Base-by-base conservation (phyloP, 257 asterid genomes). In the Cynanchum wilfordii region DNA sequence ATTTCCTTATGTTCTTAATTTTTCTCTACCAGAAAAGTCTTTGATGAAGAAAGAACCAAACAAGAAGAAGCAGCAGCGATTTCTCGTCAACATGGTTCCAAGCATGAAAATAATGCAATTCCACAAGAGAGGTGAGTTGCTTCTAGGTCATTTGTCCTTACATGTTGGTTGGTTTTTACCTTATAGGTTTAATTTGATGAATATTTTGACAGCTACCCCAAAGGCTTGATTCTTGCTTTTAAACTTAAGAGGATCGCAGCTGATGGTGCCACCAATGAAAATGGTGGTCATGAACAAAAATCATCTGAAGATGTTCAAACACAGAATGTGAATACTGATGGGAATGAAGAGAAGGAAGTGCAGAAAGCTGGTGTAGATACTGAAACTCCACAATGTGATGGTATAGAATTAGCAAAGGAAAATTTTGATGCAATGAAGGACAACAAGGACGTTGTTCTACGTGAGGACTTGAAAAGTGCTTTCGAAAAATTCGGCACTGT, bases 151-250 rank as follows among this genome's bases (percentile, higher is more conserved):
- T 19, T 69, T 17, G 24, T 73, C 30, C 64, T 69, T 70, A 29
- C 12, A 1, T 57, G 52, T 52, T 75, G 52, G 71, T 12, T 24
- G 4, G 67, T 38, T 73, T 58, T 80, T 62, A 25, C 69, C 17
- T 33, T 24, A 57, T 68, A 20, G 51, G 12, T 25, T 68, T 74
- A 75, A 78, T 68, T 62, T 58, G 57, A 70, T 71, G 40, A 22
- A 2, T 49, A 25, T 73, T 66, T 25, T 85, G 64, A 83, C 95
- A 92, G 98, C 77, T 95, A 87, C 45, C 98, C 99, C 11, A 89
- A 84, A 79, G 97, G 96, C 71, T 80, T 95, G 77, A 90, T 92
- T 73, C 85, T 95, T 73, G 87, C 97, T 45, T 90, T 95, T 79
- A 89, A 81, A 65, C 77, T 95, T 84, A 95, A 86, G 86, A 87